Evolutionary conservation across 805 yeast species (phyloP).

Genomic region (Schwanniomyces occidentalis): DNA sequence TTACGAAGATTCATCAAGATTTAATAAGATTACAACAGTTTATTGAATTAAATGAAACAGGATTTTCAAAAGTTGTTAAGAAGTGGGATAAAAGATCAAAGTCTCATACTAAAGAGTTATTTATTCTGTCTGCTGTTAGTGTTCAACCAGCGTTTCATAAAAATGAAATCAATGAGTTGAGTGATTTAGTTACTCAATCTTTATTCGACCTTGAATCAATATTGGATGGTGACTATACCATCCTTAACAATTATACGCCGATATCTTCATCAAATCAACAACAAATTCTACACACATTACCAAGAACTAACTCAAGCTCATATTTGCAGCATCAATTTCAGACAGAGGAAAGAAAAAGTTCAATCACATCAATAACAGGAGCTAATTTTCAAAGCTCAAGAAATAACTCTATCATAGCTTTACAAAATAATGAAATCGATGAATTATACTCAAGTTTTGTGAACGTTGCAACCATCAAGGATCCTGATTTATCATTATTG

Average conservation of each 20-base stretch:
- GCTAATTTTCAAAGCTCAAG: constrained; percentile 11
- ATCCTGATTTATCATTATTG: constrained; percentile 36
- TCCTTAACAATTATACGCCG: constrained; percentile 18
- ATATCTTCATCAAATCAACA: background rate
- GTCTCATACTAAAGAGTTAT: constrained; percentile 90
- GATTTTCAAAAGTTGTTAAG: constrained; percentile 91
- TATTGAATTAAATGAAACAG: constrained; percentile 92
- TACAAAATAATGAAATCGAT: constrained; percentile 54
- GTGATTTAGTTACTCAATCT: constrained; percentile 69
- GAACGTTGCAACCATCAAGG: constrained; percentile 47
- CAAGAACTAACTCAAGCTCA: constrained; percentile 5
- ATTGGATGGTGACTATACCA: constrained; percentile 45
- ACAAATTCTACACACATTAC: constrained; percentile 7
- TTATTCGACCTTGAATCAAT: constrained; percentile 71
- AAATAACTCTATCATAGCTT: constrained; percentile 15
- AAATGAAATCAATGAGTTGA: constrained; percentile 77
- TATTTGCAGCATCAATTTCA: constrained; percentile 1
- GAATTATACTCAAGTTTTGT: constrained; percentile 72
- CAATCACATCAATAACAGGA: constrained; percentile 10
- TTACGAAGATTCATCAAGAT: constrained; percentile 86
- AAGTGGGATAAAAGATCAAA: constrained; percentile 98
- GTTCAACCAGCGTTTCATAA: constrained; percentile 97
- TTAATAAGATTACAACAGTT: constrained; percentile 87
- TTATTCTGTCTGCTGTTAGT: constrained; percentile 86
- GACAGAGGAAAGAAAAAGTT: constrained; percentile 7